These are phyloP conservation scores for Dimargaris verticillata DNA, from an alignment of 192 early-diverging fungal genomes.

Conservation along the genomic window DNA sequence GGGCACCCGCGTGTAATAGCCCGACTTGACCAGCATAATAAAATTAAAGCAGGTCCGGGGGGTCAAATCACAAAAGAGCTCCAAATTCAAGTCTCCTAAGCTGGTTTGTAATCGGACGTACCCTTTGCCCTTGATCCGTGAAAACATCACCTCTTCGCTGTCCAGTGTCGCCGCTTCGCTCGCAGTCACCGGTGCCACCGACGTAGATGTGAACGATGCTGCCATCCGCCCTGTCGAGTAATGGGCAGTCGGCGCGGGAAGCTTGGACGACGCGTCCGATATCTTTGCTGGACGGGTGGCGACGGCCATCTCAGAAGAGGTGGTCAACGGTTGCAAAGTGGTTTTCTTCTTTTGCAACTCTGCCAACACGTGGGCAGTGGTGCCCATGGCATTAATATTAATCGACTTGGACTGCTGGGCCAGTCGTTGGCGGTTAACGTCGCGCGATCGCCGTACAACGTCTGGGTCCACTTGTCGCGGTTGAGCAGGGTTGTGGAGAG, in stretches of 20 bases:
- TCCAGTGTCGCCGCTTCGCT: constrained; percentile 51
- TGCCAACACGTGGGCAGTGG: constrained; percentile 33
- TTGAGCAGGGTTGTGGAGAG: constrained; percentile 43
- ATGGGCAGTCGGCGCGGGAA: constrained; percentile 41
- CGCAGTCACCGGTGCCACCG: constrained; percentile 47
- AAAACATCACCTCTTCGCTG: constrained; percentile 84
- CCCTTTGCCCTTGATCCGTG: constrained; percentile 63
- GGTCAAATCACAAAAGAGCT: constrained; percentile 59
- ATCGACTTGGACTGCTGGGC: constrained; percentile 17
- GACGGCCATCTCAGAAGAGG: not conserved
- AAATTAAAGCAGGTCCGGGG: constrained; percentile 90
- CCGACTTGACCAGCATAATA: constrained; percentile 63
- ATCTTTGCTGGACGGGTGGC: too few relatives aligned
- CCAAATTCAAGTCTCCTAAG: constrained; percentile 64
- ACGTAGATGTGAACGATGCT: constrained; percentile 76
- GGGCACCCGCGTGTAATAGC: constrained; percentile 65
- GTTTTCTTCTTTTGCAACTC: constrained; percentile 26
- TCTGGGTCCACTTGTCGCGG: not conserved
- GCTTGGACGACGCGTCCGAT: not conserved
- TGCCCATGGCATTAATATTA: constrained; percentile 32
- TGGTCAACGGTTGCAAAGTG: not conserved
- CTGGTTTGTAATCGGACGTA: constrained; percentile 65
- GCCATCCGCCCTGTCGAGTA: constrained; percentile 66
- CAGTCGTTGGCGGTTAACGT: not conserved
- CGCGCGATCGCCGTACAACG: not conserved